Base-by-base conservation (phyloP, 805 yeast genomes). In the Ogataea methanolica region DNA sequence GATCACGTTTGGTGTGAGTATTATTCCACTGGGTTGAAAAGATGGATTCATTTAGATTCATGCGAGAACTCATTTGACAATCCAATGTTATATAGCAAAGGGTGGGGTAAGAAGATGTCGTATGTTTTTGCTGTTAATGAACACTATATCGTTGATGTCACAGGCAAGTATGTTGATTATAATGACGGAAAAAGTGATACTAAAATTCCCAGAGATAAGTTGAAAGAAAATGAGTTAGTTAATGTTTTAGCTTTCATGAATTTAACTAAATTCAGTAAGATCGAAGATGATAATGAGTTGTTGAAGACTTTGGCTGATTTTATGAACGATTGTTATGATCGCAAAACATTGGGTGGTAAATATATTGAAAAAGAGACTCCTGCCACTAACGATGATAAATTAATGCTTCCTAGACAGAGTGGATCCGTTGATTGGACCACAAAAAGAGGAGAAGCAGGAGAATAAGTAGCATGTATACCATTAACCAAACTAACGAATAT, bases 1-100 rank as follows among this genome's bases (percentile, higher is more conserved):
- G 98, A 92, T 62, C 98, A 92, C 63, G 97, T 88, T 1, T 92
- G 98, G 98, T 85, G 95, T 58, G 98, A 92, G 60, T 84, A 85
- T 57, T 91, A 80, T 62, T 86, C 96, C 1, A 63, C 57, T 0
- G 58, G 67, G 19, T 70, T 78, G 53, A 65, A 74, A 39, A 66
- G 89, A 46, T 92, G 98, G 97, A 73, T 91, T 17, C 98, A 92
- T 64, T 69, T 87, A 16, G 98, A 91, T 59, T 79, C 88, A 8
- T 92, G 98, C 63, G 98, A 91, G 57, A 83, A 80, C 42, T 82
- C 91, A 0, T 89, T 74, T 66, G 96, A 92, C 63, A 79, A 88
- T 50, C 97, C 97, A 0, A 62, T 71, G 21, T 68, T 90, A 15
- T 91, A 91, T 60, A 77, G 83, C 42, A 73, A 76, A 36, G 96